These are phyloP conservation scores for Mycotypha africana DNA, from an alignment of 371 early-diverging fungal species.

Conservation along the genomic window DNA sequence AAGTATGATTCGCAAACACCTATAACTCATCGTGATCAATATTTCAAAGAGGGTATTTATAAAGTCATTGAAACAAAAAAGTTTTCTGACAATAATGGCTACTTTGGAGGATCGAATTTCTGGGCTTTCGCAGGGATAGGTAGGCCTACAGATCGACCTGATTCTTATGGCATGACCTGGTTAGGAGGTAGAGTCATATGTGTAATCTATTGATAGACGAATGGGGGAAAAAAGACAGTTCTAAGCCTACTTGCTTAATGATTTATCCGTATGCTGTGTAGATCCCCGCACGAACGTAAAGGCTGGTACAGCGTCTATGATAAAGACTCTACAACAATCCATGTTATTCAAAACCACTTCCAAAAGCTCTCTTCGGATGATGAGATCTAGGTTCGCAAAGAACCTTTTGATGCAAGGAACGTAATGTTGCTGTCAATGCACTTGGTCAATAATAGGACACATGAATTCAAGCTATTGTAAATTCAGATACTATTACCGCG, in stretches of 20 bases:
- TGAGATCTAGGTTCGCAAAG: too few species aligned
- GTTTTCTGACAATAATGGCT: conserved; percentile 11
- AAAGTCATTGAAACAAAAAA: conserved; percentile 25
- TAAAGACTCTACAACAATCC: conserved; percentile 9
- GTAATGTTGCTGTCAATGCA: too few species aligned
- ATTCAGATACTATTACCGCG: too few species aligned
- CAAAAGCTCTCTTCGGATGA: too few species aligned
- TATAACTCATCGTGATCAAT: conserved; percentile 39
- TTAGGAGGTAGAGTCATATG: conserved; percentile 27
- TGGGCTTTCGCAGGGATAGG: conserved; percentile 46
- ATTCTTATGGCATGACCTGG: conserved; percentile 32
- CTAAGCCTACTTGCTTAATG: too few species aligned
- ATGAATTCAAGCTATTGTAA: too few species aligned
- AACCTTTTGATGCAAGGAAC: too few species aligned
- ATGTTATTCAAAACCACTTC: too few species aligned
- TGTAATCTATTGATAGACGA: too few species aligned
- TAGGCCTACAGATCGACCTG: conserved; percentile 28
- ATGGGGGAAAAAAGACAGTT: too few species aligned
- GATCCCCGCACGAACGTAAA: conserved; percentile 44
- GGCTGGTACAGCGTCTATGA: conserved; percentile 47
- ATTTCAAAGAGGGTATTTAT: conserved; percentile 32
- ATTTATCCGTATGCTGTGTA: background rate
- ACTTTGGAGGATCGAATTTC: conserved; percentile 27
- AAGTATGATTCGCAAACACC: conserved; percentile 43
- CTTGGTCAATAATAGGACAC: too few species aligned